Evolutionary conservation across 192 early-diverging fungal species (phyloP).

Genomic region (Dissophora globulifera): DNA sequence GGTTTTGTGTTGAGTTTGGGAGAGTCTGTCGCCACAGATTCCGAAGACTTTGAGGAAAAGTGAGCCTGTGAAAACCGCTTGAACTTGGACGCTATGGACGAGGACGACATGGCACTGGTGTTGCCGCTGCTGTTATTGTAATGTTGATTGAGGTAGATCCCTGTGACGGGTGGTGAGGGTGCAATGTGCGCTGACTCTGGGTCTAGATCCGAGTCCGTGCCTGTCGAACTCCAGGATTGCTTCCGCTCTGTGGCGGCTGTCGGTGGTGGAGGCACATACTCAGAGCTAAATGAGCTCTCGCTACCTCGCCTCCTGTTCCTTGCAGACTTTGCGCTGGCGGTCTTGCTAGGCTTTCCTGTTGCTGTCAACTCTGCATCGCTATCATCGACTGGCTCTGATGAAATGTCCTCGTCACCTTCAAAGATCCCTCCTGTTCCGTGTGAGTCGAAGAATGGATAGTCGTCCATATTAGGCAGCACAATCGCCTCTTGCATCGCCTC

Average conservation of each 20-base stretch:
- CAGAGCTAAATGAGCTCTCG: slow-evolving; percentile 34
- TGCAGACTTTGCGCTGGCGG: neutral
- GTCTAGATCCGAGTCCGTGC: slow-evolving; percentile 39
- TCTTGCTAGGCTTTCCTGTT: slow-evolving; percentile 7
- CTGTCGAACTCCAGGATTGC: slow-evolving; percentile 38
- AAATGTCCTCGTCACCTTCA: slow-evolving; percentile 52
- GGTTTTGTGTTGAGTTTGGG: slow-evolving; percentile 43
- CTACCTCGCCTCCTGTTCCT: slow-evolving; percentile 24
- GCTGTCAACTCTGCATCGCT: slow-evolving; percentile 27
- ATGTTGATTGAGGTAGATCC: slow-evolving; percentile 22
- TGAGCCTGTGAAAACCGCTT: slow-evolving; percentile 51
- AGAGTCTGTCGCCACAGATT: slow-evolving; percentile 10
- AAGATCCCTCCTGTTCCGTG: slow-evolving; percentile 69
- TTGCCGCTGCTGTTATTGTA: slow-evolving; percentile 20
- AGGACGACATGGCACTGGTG: slow-evolving; percentile 1
- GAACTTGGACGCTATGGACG: slow-evolving; percentile 41
- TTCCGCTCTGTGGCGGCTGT: slow-evolving; percentile 1
- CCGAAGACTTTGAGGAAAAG: slow-evolving; percentile 27
- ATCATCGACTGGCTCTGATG: slow-evolving; percentile 11
- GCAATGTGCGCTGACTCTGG: slow-evolving; percentile 13
- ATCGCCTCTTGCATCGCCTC: slow-evolving; percentile 84
- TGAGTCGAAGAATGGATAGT: slow-evolving; percentile 83
- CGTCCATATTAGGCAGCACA: slow-evolving; percentile 92
- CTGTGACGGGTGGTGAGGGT: slow-evolving; percentile 1
- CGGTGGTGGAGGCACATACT: slow-evolving; percentile 17